These are phyloP conservation scores for Dipteronia sinensis DNA, from an alignment of 345 rosid genomes.

Conservation along the genomic window DNA sequence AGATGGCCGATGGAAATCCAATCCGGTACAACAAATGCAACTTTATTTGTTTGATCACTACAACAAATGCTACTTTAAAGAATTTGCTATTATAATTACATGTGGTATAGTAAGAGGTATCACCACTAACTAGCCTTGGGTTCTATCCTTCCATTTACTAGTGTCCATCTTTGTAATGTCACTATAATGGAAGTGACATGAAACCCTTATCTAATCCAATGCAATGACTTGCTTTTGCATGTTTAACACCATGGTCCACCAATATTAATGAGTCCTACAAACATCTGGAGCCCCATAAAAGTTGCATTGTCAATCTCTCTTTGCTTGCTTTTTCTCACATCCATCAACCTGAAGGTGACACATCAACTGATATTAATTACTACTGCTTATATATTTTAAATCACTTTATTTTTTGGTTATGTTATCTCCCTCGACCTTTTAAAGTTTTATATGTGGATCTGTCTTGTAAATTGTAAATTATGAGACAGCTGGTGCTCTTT, in stretches of 20 bases:
- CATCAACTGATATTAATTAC: constrained; percentile 8
- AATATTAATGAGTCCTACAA: constrained; percentile 14
- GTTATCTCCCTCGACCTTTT: too few relatives aligned
- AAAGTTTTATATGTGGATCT: neutral
- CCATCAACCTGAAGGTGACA: constrained; percentile 22
- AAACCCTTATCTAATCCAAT: constrained; percentile 30
- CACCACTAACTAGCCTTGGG: neutral
- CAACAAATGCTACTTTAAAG: neutral
- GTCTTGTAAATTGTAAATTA: neutral
- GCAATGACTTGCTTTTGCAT: constrained; percentile 33
- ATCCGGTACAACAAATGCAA: too few relatives aligned
- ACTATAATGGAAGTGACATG: constrained; percentile 22
- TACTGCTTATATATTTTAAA: neutral
- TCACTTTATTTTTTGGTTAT: neutral
- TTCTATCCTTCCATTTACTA: neutral
- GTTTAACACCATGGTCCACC: constrained; percentile 39
- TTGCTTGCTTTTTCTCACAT: constrained; percentile 26
- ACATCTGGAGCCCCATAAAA: constrained; percentile 30
- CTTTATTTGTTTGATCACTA: too few relatives aligned
- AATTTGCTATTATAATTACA: neutral
- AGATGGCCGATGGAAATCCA: too few relatives aligned
- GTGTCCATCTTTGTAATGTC: constrained; percentile 12
- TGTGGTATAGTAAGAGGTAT: neutral
- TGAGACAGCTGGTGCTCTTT: neutral
- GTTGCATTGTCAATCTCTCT: constrained; percentile 28